These are phyloP conservation scores for Hansenula sp. DNA, from an alignment of 1,139 yeast genomes.

Conservation along the genomic window DNA sequence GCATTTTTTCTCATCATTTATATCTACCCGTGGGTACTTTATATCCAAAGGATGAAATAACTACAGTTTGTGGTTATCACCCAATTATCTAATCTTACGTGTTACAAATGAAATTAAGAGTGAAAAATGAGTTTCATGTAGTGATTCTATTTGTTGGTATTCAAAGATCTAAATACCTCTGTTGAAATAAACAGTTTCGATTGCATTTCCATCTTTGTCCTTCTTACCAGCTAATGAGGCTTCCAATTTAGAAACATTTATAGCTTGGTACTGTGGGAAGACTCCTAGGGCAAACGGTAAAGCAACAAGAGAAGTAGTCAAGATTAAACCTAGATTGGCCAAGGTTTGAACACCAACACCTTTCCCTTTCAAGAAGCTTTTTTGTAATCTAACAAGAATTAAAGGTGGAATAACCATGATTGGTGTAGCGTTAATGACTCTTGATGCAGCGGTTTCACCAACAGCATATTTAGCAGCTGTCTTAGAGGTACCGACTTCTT, in stretches of 20 bases:
- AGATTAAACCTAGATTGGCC: constrained; percentile 79
- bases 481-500: constrained; percentile 72
- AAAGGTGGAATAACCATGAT: constrained; percentile 95
- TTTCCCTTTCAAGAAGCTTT: constrained; percentile 61
- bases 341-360: constrained; percentile 60
- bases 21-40: too few relatives aligned
- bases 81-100: too few relatives aligned
- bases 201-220: constrained; percentile 57
- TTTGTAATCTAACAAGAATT: constrained; percentile 72
- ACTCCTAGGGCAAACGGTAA: constrained; percentile 94
- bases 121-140: too few relatives aligned
- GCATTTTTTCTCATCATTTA: too few relatives aligned
- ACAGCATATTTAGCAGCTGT: constrained; percentile 90
- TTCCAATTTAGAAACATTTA: constrained; percentile 61
- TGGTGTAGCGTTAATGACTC: constrained; percentile 96
- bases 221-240: constrained; percentile 54
- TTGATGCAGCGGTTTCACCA: constrained; percentile 92
- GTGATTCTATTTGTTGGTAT: background rate
- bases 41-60: too few relatives aligned
- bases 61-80: too few relatives aligned
- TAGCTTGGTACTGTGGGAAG: constrained; percentile 81
- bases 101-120: too few relatives aligned
- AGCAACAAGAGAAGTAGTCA: constrained; percentile 79
- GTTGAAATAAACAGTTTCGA: constrained; percentile 73
- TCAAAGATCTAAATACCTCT: constrained; percentile 65